These are phyloP conservation scores for Aquilaria sinensis DNA, from an alignment of 345 rosid genomes.

Conservation along the genomic window DNA sequence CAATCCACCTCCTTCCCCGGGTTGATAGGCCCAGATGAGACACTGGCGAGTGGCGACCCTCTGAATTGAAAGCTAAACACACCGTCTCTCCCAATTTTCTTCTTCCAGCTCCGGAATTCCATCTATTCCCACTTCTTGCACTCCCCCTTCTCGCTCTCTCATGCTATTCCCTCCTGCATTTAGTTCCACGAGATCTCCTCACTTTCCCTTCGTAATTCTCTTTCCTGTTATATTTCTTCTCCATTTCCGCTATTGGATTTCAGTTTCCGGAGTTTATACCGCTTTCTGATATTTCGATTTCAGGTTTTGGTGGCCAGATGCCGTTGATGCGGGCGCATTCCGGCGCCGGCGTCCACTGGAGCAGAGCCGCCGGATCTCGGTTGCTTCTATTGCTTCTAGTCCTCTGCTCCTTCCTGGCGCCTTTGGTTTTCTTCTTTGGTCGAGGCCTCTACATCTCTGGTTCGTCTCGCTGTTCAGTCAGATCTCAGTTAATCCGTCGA, in stretches of 20 bases:
- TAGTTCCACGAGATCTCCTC: conserved; percentile 25
- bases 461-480: conserved; percentile 18
- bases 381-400: conserved; percentile 35
- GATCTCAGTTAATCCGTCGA: conserved; percentile 14
- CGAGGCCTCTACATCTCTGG: conserved; percentile 53
- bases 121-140: not conserved
- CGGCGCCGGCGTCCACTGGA: conserved; percentile 25
- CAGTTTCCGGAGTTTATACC: not conserved
- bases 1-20: too few species aligned
- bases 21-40: not conserved
- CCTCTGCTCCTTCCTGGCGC: conserved; percentile 54
- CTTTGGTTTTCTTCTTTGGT: conserved; percentile 65
- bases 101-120: conserved; percentile 7
- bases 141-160: conserved; percentile 4
- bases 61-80: not conserved
- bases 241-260: not conserved
- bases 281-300: conserved; percentile 15
- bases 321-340: conserved; percentile 64
- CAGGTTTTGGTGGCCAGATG: conserved; percentile 43
- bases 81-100: conserved; percentile 9
- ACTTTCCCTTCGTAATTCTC: conserved; percentile 16
- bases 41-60: not conserved
- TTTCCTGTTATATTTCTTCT: not conserved
- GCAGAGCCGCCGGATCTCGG: conserved; percentile 58
- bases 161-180: conserved; percentile 12